Base-by-base conservation (phyloP, 2,329 filamentous ascomycete species). In the Diaporthe longicolla region DNA sequence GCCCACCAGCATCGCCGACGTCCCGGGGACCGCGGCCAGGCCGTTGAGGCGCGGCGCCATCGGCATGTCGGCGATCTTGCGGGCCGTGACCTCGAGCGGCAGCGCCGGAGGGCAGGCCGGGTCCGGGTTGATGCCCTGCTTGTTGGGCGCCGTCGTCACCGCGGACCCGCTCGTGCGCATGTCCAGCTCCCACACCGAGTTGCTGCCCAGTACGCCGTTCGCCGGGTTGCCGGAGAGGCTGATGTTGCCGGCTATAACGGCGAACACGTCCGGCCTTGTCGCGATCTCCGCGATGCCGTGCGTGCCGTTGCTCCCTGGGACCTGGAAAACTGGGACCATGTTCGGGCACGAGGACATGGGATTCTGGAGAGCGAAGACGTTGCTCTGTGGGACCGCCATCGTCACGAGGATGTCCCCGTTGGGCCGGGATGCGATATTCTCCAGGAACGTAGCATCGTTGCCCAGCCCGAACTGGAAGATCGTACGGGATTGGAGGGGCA, bases 371-470 rank as follows among this genome's bases (percentile, higher is more conserved):
- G 77, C 80, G 72, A 78, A 79, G 55, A 82, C 70, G 24, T 79
- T 78, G 6, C 80, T 73, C 35, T 74, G 73, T n/a, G 79, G 79
- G 13, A 50, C 17, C 32, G 82, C 77, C 48, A 80, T 78, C 1
- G 82, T 83, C 37, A 82, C 70, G 32, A 83, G 77, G 29, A 82
- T 75, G 72, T 79, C 78, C 37, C 81, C 80, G 58, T 81, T 80
- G 24, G 77, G 54, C 37, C 81, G 81, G 40, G 82, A 77, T 50
- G 78, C 81, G 26, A 83, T 77, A 76, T 83, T 84, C 63, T 84
- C 82, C 32, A 81, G 63, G 77, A 79, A 81, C n/a, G 76, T 77
- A 32, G 70, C 72, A 0, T 73, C 73, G 59, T 75, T 48, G 4
- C 59, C 58, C 0, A 35, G 35, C 2, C 58, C 58, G 48, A 72